phyloP scores from a whole-genome alignment of 2,329 filamentous ascomycete genomes.

The Nemania abortiva region DNA sequence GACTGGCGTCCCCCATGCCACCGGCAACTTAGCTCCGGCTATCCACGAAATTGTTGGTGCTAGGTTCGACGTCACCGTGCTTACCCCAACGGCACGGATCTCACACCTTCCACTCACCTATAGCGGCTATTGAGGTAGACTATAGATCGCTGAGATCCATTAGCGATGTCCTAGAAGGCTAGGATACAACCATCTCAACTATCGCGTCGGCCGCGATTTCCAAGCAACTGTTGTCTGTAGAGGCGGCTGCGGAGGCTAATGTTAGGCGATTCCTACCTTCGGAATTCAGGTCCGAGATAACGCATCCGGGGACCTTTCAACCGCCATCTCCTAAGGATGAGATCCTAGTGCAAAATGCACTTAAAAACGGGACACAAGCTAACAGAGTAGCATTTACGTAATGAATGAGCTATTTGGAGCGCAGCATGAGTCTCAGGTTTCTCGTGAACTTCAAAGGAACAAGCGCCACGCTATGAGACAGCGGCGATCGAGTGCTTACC shows the following conservation, averaged over 20 bases:
- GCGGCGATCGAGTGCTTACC: conserved; percentile 60
- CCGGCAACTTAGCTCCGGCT: conserved; percentile 54
- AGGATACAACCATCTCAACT: conserved; percentile 68
- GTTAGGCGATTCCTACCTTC: conserved; percentile 71
- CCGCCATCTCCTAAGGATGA: conserved; percentile 67
- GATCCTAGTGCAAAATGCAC: conserved; percentile 54
- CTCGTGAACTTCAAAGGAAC: conserved; percentile 36
- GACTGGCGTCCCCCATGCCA: conserved; percentile 31
- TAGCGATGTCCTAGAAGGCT: conserved; percentile 61
- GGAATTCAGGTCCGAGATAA: conserved; percentile 63
- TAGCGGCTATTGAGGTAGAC: conserved; percentile 61
- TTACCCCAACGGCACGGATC: conserved; percentile 62
- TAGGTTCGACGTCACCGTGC: conserved; percentile 64
- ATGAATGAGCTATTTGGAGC: conserved; percentile 58
- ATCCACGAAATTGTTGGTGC: conserved; percentile 54
- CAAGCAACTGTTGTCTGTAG: conserved; percentile 63
- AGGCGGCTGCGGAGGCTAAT: conserved; percentile 68
- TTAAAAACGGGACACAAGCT: conserved; percentile 56
- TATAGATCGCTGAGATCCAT: conserved; percentile 63
- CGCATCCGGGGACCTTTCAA: conserved; percentile 51
- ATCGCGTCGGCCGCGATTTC: conserved; percentile 51
- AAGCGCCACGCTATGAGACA: conserved; percentile 61
- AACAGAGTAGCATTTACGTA: conserved; percentile 41
- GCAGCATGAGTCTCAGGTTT: too few species aligned
- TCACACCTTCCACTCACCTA: conserved; percentile 50